Percentiles rank a stretch among this genome's conserved stretches.
These are phyloP conservation scores for Tuber microsphaerosporum DNA, from an alignment of 495 filamentous ascomycete species.

Conservation along the genomic window DNA sequence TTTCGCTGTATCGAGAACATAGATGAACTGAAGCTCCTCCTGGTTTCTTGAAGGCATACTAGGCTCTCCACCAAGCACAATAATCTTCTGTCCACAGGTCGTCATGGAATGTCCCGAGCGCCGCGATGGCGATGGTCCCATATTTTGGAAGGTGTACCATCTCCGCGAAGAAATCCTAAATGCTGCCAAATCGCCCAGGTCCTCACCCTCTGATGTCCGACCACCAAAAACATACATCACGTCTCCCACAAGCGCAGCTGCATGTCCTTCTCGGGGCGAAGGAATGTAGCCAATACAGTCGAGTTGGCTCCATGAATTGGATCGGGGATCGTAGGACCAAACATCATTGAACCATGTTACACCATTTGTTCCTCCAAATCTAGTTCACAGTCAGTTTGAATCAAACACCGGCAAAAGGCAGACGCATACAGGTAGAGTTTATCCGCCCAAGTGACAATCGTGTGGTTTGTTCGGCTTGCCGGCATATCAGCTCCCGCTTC, in stretches of 20 bases:
- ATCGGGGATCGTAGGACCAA: slow-evolving; percentile 83
- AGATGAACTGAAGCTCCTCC: slow-evolving; percentile 77
- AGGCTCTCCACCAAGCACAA: slow-evolving; percentile 88
- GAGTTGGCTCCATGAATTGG: slow-evolving; percentile 73
- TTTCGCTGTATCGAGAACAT: slow-evolving; percentile 87
- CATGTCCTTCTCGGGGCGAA: slow-evolving; percentile 85
- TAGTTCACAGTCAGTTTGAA: slow-evolving; percentile 44
- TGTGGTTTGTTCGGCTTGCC: slow-evolving; percentile 92
- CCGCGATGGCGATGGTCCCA: slow-evolving; percentile 91
- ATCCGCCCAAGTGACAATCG: slow-evolving; percentile 84
- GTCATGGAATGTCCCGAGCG: slow-evolving; percentile 98
- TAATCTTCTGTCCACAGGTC: slow-evolving; percentile 78
- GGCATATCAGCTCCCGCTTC: slow-evolving; percentile 66
- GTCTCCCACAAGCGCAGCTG: slow-evolving; percentile 83
- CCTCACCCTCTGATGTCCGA: slow-evolving; percentile 83
- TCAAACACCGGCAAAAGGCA: neutral
- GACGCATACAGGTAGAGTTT: slow-evolving; percentile 79
- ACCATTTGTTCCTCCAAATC: slow-evolving; percentile 94
- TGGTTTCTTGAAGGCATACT: slow-evolving; percentile 75
- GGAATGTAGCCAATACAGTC: slow-evolving; percentile 98
- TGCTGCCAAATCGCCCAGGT: slow-evolving; percentile 88
- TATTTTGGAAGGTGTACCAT: slow-evolving; percentile 99
- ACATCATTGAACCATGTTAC: slow-evolving; percentile 97
- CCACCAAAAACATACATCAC: slow-evolving; percentile 99
- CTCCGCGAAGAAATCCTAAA: slow-evolving; percentile 85